Percentiles rank a stretch among this genome's conserved stretches.
phyloP scores from a whole-genome alignment of 176 grass and related monocot species.

The Oryza rufipogon region DNA sequence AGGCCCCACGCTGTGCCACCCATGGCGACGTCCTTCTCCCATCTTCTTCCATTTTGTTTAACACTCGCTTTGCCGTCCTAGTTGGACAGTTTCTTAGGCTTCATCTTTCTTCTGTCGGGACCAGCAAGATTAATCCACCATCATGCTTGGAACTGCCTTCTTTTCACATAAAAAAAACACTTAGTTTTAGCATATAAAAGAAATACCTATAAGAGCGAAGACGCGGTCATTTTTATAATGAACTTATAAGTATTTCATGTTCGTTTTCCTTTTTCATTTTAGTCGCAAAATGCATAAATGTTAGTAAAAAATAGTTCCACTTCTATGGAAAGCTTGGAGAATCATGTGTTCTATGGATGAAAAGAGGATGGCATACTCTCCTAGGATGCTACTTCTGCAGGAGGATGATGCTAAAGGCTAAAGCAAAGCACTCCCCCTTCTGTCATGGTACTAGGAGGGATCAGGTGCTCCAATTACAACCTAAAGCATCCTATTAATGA shows the following conservation, averaged over 20 bases:
- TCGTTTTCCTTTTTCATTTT: not conserved
- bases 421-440: not conserved
- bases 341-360: not conserved
- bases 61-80: slow-evolving; percentile 13
- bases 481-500: slow-evolving; percentile 40
- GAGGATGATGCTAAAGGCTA: slow-evolving; percentile 14
- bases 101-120: slow-evolving; percentile 51
- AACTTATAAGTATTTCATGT: too few species aligned
- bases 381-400: not conserved
- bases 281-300: not conserved
- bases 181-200: not conserved
- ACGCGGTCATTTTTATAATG: not conserved
- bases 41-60: slow-evolving; percentile 4
- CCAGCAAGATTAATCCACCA: slow-evolving; percentile 15
- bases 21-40: not conserved
- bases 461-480: not conserved
- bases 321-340: not conserved
- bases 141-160: not conserved
- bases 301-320: not conserved
- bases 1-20: not conserved
- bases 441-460: not conserved
- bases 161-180: not conserved
- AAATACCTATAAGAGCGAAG: not conserved
- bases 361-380: not conserved
- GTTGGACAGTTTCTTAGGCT: slow-evolving; percentile 9